Conservation (phyloP, 176 grass and related monocot species). For the Oryza meyeriana region DNA sequence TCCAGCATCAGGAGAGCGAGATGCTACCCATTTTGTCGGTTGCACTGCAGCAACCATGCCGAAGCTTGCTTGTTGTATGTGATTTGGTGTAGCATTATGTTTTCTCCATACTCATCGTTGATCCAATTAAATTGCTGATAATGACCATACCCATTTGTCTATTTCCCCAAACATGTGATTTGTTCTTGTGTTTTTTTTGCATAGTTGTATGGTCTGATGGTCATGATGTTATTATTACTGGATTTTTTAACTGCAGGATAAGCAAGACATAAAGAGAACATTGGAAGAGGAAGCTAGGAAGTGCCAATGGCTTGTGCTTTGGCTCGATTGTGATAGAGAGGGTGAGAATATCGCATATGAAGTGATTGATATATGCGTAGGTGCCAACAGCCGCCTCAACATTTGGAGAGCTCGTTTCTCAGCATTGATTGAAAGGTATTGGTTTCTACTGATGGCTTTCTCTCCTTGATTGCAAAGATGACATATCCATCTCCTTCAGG, state of each 20-base stretch:
- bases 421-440: conserved; percentile 87
- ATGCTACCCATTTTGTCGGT: neutral
- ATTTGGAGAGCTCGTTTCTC: conserved; percentile 97
- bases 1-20: neutral
- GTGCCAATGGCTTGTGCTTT: conserved; percentile 88
- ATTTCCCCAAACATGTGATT: neutral
- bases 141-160: conserved; percentile 7
- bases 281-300: conserved; percentile 89
- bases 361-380: conserved; percentile 79
- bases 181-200: conserved; percentile 17
- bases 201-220: neutral
- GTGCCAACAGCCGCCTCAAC: conserved; percentile 61
- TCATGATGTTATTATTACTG: conserved; percentile 10
- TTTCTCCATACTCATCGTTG: conserved; percentile 9
- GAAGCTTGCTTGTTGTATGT: neutral
- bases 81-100: neutral
- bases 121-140: neutral
- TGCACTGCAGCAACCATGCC: conserved; percentile 9
- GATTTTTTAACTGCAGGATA: conserved; percentile 61
- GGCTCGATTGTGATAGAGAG: conserved; percentile 99
- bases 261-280: conserved; percentile 80
- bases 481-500: neutral
- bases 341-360: conserved; percentile 98
- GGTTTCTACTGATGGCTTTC: conserved; percentile 7
- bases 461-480: conserved; percentile 12